phyloP scores from a whole-genome alignment of 176 grass and related monocot genomes.

The Carex cristatella region DNA sequence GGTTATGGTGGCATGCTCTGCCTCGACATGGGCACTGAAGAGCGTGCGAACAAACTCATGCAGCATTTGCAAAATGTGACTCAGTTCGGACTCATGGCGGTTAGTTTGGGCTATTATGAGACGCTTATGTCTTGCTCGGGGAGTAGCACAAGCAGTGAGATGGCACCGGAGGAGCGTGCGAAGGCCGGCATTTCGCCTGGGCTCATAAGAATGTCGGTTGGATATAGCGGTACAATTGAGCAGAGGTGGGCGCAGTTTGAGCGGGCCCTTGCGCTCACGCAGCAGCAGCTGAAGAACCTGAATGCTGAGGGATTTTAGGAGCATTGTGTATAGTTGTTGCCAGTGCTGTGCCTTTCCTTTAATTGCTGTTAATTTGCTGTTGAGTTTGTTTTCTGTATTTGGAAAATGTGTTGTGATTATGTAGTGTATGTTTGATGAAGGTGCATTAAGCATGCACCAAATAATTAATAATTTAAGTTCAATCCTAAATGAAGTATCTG shows the following conservation, averaged over 20 bases:
- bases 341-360: neutral
- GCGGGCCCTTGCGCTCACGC: constrained; percentile 58
- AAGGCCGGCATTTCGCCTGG: constrained; percentile 67
- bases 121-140: constrained; percentile 97
- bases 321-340: constrained; percentile 6
- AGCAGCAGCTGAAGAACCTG: constrained; percentile 4
- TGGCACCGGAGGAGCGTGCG: constrained; percentile 56
- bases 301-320: constrained; percentile 7
- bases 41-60: constrained; percentile 88
- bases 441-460: constrained; percentile 6
- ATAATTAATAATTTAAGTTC: neutral
- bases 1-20: constrained; percentile 88
- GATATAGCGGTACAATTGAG: constrained; percentile 81
- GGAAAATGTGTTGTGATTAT: constrained; percentile 3
- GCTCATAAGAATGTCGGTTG: constrained; percentile 82
- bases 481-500: neutral
- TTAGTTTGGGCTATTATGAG: constrained; percentile 93
- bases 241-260: constrained; percentile 92
- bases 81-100: constrained; percentile 96
- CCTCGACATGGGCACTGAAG: constrained; percentile 90
- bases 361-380: neutral
- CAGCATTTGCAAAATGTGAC: constrained; percentile 96
- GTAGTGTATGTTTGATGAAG: constrained; percentile 5
- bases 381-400: neutral
- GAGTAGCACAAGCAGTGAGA: constrained; percentile 95